These are phyloP conservation scores for Paecilomyces sp. DNA, from an alignment of 2,329 filamentous ascomycete species.

Conservation along the genomic window DNA sequence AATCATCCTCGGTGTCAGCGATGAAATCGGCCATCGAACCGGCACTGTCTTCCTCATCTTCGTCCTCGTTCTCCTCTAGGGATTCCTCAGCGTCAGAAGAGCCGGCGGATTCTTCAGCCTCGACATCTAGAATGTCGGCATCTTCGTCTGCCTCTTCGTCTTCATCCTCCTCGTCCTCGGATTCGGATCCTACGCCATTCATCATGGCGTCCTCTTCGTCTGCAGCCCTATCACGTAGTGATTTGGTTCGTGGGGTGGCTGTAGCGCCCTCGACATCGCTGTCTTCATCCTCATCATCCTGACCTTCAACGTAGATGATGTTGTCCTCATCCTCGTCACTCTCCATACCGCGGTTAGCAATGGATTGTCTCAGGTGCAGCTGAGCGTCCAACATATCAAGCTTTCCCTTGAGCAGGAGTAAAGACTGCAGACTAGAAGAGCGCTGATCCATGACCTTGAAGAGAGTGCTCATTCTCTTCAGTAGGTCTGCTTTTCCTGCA, in stretches of 20 bases:
- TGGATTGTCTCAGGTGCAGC: conserved; percentile 67
- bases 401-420: conserved; percentile 88
- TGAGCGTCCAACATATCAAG: conserved; percentile 90
- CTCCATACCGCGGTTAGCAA: conserved; percentile 45
- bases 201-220: conserved; percentile 38
- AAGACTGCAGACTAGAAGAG: conserved; percentile 69
- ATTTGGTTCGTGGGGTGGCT: conserved; percentile 25
- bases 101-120: conserved; percentile 35
- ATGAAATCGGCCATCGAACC: conserved; percentile 40
- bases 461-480: conserved; percentile 68
- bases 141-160: conserved; percentile 40
- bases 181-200: conserved; percentile 32
- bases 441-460: conserved; percentile 85
- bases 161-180: conserved; percentile 34
- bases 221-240: conserved; percentile 27
- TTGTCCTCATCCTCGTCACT: conserved; percentile 58
- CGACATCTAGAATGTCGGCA: conserved; percentile 36
- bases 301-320: conserved; percentile 81
- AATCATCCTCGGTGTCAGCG: conserved; percentile 38
- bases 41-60: conserved; percentile 58
- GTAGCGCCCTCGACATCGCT: conserved; percentile 22
- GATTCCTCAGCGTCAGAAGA: conserved; percentile 41
- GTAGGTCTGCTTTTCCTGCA: conserved; percentile 74
- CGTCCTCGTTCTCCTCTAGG: conserved; percentile 54
- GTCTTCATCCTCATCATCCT: conserved; percentile 50